Conservation (phyloP, 2,329 filamentous ascomycete species). For the Xylaria sp. region DNA sequence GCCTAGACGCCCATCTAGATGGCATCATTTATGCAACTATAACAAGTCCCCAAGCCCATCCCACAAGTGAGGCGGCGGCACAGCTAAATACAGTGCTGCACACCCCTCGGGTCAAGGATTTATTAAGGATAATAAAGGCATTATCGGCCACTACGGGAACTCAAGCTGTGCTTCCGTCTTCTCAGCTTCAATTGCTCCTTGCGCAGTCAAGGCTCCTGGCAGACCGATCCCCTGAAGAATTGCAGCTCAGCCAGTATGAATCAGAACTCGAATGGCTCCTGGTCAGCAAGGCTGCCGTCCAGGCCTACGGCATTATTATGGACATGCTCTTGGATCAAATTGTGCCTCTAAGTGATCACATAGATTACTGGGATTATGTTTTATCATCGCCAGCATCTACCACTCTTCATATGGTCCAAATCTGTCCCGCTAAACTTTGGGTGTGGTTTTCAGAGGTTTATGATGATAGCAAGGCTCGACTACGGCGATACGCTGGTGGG, state of each 20-base stretch:
- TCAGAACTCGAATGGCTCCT: conserved; percentile 90
- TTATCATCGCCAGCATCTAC: conserved; percentile 81
- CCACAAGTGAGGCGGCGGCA: conserved; percentile 49
- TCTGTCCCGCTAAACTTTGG: conserved; percentile 80
- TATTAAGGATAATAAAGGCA: conserved; percentile 75
- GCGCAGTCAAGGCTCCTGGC: conserved; percentile 67
- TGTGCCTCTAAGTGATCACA: conserved; percentile 82
- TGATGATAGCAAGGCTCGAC: conserved; percentile 64
- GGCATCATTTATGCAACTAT: conserved; percentile 64
- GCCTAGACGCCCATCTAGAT: conserved; percentile 73
- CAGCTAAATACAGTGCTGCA: conserved; percentile 62
- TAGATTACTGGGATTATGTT: conserved; percentile 96
- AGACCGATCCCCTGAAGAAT: conserved; percentile 44
- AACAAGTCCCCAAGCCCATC: conserved; percentile 54
- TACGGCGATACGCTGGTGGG: conserved; percentile 50
- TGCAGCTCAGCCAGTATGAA: conserved; percentile 64
- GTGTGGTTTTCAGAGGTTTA: conserved; percentile 77
- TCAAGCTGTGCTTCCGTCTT: conserved; percentile 67
- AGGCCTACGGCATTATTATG: conserved; percentile 84
- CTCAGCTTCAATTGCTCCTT: conserved; percentile 70
- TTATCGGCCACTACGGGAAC: conserved; percentile 76
- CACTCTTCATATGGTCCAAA: conserved; percentile 86
- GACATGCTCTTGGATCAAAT: conserved; percentile 83
- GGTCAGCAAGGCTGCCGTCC: conserved; percentile 90
- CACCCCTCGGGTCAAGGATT: conserved; percentile 66